Evolutionary conservation across 345 rosid species (phyloP).

Genomic region (Lagerstroemia speciosa): DNA sequence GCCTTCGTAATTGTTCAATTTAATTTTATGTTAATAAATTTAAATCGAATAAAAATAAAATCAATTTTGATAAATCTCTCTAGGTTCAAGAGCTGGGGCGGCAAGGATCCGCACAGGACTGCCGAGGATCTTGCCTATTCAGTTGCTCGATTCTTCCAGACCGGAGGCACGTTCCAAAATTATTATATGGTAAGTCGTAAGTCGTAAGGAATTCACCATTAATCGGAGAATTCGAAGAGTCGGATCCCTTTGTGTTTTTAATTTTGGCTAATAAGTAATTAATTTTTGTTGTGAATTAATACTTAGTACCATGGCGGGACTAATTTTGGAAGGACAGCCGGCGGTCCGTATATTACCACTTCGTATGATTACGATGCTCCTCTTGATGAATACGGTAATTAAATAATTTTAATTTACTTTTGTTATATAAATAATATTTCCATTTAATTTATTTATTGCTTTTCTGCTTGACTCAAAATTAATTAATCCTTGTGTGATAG

Average conservation of each 20-base stretch:
- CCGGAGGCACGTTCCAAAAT: constrained; percentile 30
- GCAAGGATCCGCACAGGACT: constrained; percentile 22
- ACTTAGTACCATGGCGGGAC: constrained; percentile 40
- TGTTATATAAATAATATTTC: too few relatives aligned
- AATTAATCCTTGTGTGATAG: constrained; percentile 11
- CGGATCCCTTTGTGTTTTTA: not conserved
- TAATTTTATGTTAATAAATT: not conserved
- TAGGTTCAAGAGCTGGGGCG: constrained; percentile 35
- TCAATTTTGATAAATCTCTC: not conserved
- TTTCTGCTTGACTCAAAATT: not conserved
- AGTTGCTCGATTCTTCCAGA: constrained; percentile 29
- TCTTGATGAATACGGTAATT: constrained; percentile 41
- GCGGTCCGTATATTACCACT: constrained; percentile 35
- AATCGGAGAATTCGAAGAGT: too few relatives aligned
- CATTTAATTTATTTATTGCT: not conserved
- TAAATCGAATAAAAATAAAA: too few relatives aligned
- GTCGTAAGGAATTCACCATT: too few relatives aligned
- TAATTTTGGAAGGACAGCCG: constrained; percentile 31
- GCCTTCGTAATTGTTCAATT: not conserved
- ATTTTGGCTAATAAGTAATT: not conserved
- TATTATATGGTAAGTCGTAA: constrained; percentile 30
- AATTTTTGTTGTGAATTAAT: not conserved
- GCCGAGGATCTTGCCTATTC: constrained; percentile 40
- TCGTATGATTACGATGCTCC: constrained; percentile 38
- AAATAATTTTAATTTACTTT: not conserved